Conservation (phyloP, 208 protist species). For the Leishmania amazonensis region DNA sequence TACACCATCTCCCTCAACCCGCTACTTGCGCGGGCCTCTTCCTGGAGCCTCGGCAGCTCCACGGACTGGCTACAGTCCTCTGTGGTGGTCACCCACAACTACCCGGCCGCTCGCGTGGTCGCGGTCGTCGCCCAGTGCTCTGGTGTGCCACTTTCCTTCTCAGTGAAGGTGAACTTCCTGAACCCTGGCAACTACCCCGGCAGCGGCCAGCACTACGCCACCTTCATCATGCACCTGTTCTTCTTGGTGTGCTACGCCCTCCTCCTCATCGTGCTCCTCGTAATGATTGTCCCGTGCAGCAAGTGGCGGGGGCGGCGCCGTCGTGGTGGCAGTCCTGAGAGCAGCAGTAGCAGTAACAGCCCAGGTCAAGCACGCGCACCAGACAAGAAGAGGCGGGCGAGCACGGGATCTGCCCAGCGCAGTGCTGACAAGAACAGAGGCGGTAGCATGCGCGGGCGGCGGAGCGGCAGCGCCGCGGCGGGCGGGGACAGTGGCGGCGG, state of each 20-base stretch:
- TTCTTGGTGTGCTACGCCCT: constrained; percentile 39
- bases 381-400: not conserved
- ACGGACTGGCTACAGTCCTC: constrained; percentile 19
- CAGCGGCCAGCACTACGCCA: constrained; percentile 42
- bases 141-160: constrained; percentile 40
- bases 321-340: not conserved
- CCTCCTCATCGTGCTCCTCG: constrained; percentile 32
- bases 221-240: constrained; percentile 40
- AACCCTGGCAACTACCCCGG: constrained; percentile 26
- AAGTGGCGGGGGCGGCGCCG: constrained; percentile 15
- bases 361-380: not conserved
- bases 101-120: constrained; percentile 31
- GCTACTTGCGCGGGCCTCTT: constrained; percentile 18
- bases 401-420: not conserved
- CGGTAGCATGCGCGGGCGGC: not conserved
- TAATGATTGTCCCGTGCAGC: constrained; percentile 40
- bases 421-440: not conserved
- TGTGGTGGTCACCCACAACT: constrained; percentile 26
- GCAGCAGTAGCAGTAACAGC: not conserved
- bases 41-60: constrained; percentile 25
- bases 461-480: not conserved
- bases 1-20: constrained; percentile 45
- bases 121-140: constrained; percentile 70
- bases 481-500: not conserved
- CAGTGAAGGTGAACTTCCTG: constrained; percentile 31